Evolutionary conservation across 345 rosid genomes (phyloP), one percentile per base, ranked within the genome.

Genomic region (Pistacia integerrima): DNA sequence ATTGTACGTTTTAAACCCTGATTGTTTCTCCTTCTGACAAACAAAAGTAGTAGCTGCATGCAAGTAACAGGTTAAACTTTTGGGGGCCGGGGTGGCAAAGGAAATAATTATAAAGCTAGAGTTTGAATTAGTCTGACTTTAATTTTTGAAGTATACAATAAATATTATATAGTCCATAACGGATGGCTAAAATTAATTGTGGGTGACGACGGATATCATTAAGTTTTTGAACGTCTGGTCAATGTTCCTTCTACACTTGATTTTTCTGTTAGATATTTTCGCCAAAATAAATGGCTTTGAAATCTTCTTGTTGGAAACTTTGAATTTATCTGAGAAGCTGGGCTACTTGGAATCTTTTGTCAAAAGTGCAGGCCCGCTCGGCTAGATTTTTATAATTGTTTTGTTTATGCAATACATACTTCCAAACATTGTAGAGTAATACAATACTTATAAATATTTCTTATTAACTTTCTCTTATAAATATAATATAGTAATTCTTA

Each of bases 301-400:
- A 73, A 73, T 30, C 76, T 73, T 73, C 68, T 30, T 10, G 33
- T 63, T 74, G 0, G 25, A 25, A 25, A 25, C 25, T 25, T 25
- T 62, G 76, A 74, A 74, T 63, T 62, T 62, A 4, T 63, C 76
- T 10, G 46, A 44, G 28, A 17, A 25, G 46, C 54, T 59, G 61
- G 9, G 20, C 33, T n/a, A 8, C n/a, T 0, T 44, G 52, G 14
- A 52, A 36, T 68, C 17, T 41, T 18, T 69, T 70, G 79, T 80
- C 79, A 75, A 80, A 75, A 7, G 17, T n/a, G 46, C 55, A 35
- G 72, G 76, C 76, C 72, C 82, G 2, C 76, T 64, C 68, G 12
- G 68, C 58, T 64, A 3, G 82, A 80, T 79, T 75, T 75, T 55
- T 74, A 74, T 64, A 62, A 11, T 49, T 70, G 11, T 44, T n/a